Evolutionary conservation across 768 basidiomycete genomes (phyloP).

Genomic region (Mycena vulgaris): DNA sequence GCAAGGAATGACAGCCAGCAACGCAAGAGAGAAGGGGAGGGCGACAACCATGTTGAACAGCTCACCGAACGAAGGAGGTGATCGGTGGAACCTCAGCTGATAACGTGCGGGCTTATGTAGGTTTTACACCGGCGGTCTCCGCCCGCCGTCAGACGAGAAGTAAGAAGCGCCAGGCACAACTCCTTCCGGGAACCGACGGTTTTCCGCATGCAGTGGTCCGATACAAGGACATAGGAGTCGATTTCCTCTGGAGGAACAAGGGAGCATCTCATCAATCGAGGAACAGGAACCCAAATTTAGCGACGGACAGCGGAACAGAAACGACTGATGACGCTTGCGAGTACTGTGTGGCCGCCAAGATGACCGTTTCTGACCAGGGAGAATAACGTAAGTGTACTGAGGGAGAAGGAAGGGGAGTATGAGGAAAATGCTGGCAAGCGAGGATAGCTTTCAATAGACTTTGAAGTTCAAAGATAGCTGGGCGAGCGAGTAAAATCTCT

Average conservation of each 20-base stretch:
- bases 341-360: too few species aligned
- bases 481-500: background rate
- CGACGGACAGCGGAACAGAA: background rate
- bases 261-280: constrained; percentile 28
- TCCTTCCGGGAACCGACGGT: background rate
- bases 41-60: constrained; percentile 19
- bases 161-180: constrained; percentile 28
- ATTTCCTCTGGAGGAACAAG: constrained; percentile 29
- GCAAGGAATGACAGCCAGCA: constrained; percentile 8
- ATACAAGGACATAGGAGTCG: constrained; percentile 2
- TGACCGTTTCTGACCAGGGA: too few species aligned
- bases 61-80: background rate
- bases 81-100: background rate
- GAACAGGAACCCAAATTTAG: constrained; percentile 32
- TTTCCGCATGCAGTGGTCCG: background rate
- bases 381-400: too few species aligned
- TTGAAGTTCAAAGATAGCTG: background rate
- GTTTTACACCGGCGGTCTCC: background rate
- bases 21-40: background rate
- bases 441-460: too few species aligned
- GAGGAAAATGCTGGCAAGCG: too few species aligned
- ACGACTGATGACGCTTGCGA: background rate
- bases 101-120: constrained; percentile 15
- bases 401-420: too few species aligned
- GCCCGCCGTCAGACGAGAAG: constrained; percentile 13